phyloP scores from a whole-genome alignment of 768 basidiomycete species.

The Mycena indigotica region DNA sequence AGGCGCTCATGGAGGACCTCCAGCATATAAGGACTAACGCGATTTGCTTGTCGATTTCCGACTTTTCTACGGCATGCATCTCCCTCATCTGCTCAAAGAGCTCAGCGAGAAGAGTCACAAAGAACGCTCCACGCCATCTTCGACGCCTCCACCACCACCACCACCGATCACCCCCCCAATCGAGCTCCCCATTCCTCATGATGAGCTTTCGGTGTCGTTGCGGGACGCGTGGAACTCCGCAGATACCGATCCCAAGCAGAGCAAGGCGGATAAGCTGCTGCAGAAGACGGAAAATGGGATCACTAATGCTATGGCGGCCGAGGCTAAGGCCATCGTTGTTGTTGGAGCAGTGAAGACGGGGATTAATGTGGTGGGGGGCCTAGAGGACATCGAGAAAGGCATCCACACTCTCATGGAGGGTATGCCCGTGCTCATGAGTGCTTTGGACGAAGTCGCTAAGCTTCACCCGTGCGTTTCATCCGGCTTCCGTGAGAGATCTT shows the following conservation, averaged over 20 bases:
- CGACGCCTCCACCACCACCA: background rate
- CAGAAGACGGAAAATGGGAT: background rate
- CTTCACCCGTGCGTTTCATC: slow-evolving; percentile 27
- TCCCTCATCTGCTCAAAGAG: slow-evolving; percentile 18
- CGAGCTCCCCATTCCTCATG: slow-evolving; percentile 4
- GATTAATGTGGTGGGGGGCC: background rate
- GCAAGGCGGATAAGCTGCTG: slow-evolving; percentile 16
- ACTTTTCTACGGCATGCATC: too few relatives aligned
- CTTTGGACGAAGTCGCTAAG: slow-evolving; percentile 30
- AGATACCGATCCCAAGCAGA: slow-evolving; percentile 9
- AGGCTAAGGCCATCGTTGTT: background rate
- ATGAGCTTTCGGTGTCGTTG: slow-evolving; percentile 13
- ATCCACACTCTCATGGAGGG: slow-evolving; percentile 12
- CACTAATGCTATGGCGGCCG: slow-evolving; percentile 6
- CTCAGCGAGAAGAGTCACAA: slow-evolving; percentile 14
- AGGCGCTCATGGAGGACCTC: too few relatives aligned
- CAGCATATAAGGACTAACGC: too few relatives aligned
- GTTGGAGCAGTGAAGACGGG: slow-evolving; percentile 2
- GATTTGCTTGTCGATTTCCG: too few relatives aligned
- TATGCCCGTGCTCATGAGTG: slow-evolving; percentile 18
- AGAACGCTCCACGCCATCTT: slow-evolving; percentile 6
- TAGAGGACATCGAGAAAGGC: slow-evolving; percentile 1
- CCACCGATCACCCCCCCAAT: background rate
- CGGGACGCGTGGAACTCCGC: slow-evolving; percentile 14
- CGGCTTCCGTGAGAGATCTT: background rate